phyloP scores from a whole-genome alignment of 1,284 basidiomycete genomes.

The Tremellales sp. region DNA sequence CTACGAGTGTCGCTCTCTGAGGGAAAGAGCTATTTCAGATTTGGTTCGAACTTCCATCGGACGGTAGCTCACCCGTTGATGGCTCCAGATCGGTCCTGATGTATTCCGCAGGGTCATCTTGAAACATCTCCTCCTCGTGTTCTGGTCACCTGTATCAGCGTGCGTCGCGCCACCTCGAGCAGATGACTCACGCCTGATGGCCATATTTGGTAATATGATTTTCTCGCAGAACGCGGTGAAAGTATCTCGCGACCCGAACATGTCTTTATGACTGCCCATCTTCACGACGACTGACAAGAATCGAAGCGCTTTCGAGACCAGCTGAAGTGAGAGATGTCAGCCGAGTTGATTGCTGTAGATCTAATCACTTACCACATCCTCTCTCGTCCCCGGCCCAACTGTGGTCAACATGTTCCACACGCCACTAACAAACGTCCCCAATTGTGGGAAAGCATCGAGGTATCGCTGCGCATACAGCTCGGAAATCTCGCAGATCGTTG shows the following conservation, averaged over 20 bases:
- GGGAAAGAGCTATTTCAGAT: background rate
- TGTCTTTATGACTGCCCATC: constrained; percentile 65
- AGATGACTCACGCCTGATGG: constrained; percentile 58
- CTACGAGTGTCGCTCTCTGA: constrained; percentile 67
- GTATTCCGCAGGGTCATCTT: constrained; percentile 95
- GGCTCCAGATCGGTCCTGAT: constrained; percentile 76
- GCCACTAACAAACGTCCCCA: constrained; percentile 79
- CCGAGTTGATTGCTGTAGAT: background rate
- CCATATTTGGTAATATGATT: constrained; percentile 90
- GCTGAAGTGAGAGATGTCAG: constrained; percentile 50
- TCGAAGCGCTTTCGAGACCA: constrained; percentile 87
- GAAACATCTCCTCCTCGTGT: constrained; percentile 92
- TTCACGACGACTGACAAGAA: constrained; percentile 93
- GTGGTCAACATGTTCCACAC: constrained; percentile 84
- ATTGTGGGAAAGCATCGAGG: constrained; percentile 76
- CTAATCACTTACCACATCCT: constrained; percentile 67
- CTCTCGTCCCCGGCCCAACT: constrained; percentile 60
- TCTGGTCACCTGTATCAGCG: constrained; percentile 47
- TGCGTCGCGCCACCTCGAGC: background rate
- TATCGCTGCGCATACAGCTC: constrained; percentile 92
- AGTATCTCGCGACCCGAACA: constrained; percentile 63
- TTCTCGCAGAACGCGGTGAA: constrained; percentile 80
- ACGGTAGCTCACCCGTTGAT: constrained; percentile 35
- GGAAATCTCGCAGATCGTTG: constrained; percentile 83
- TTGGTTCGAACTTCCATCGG: background rate